phyloP scores from a whole-genome alignment of 2,329 filamentous ascomycete genomes.

The Monilinia vaccinii-corymbosi region DNA sequence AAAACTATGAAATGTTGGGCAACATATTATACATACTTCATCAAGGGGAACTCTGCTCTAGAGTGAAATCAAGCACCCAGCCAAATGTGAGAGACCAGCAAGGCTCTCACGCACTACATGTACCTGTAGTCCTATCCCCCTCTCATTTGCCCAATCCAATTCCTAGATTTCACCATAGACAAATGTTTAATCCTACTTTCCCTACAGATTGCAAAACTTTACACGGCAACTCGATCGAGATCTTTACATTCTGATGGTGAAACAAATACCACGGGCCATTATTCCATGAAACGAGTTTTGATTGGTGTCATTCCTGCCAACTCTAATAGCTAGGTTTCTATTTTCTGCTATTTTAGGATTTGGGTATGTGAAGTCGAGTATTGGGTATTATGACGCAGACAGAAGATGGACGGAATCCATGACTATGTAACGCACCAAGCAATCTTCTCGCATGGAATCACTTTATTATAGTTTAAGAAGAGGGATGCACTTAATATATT shows the following conservation, averaged over 20 bases:
- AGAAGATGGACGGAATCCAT: neutral
- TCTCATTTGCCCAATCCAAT: neutral
- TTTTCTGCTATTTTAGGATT: neutral
- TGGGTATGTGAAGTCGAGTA: too few relatives aligned
- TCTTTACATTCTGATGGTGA: neutral
- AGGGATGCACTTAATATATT: neutral
- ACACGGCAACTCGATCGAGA: neutral
- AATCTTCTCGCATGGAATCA: neutral
- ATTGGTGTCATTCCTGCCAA: neutral
- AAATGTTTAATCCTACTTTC: neutral
- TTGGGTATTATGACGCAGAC: neutral
- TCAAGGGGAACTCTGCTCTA: neutral
- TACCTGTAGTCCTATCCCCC: neutral
- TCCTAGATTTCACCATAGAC: neutral
- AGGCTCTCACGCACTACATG: neutral
- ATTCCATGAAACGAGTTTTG: neutral
- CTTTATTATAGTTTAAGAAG: neutral
- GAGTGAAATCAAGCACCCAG: neutral
- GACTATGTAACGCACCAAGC: neutral
- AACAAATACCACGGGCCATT: neutral
- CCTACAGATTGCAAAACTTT: neutral
- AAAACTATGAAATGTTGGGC: neutral
- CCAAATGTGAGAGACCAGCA: neutral
- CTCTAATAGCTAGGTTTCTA: neutral
- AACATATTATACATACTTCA: constrained; percentile 2